These are phyloP conservation scores for Aeminium ludgeri DNA, from an alignment of 495 filamentous ascomycete species.

Conservation along the genomic window DNA sequence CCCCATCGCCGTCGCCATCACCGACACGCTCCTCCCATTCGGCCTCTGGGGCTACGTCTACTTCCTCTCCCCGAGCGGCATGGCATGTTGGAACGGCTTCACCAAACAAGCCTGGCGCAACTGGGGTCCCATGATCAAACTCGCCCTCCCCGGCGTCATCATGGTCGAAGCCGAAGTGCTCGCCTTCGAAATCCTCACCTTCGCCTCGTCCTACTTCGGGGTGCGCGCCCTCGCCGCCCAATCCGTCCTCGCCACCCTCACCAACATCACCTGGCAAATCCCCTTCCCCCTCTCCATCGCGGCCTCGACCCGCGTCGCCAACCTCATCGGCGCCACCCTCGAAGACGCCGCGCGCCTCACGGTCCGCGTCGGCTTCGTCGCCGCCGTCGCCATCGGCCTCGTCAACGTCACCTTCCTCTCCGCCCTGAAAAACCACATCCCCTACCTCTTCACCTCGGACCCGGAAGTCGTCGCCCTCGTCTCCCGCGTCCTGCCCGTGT, in stretches of 20 bases:
- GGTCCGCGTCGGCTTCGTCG: slow-evolving; percentile 41
- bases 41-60: slow-evolving; percentile 14
- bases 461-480: slow-evolving; percentile 22
- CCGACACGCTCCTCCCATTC: slow-evolving; percentile 15
- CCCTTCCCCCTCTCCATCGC: slow-evolving; percentile 42
- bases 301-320: slow-evolving; percentile 45
- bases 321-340: slow-evolving; percentile 51
- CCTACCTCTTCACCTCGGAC: slow-evolving; percentile 27
- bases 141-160: slow-evolving; percentile 17
- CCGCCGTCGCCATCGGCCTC: slow-evolving; percentile 20
- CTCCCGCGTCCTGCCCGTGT: slow-evolving; percentile 16
- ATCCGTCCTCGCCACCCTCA: slow-evolving; percentile 13
- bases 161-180: slow-evolving; percentile 20
- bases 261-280: slow-evolving; percentile 14
- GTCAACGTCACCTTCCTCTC: slow-evolving; percentile 24
- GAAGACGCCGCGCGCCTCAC: slow-evolving; percentile 53
- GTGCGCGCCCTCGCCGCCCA: slow-evolving; percentile 18
- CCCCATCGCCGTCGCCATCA: slow-evolving; percentile 15
- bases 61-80: slow-evolving; percentile 5
- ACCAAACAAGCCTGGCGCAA: slow-evolving; percentile 12
- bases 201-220: slow-evolving; percentile 13
- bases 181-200: slow-evolving; percentile 21
- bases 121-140: slow-evolving; percentile 21
- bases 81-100: slow-evolving; percentile 18
- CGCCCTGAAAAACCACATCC: slow-evolving; percentile 20